Evolutionary conservation across 306 rosid species (phyloP).

Genomic region (Prunus padus): DNA sequence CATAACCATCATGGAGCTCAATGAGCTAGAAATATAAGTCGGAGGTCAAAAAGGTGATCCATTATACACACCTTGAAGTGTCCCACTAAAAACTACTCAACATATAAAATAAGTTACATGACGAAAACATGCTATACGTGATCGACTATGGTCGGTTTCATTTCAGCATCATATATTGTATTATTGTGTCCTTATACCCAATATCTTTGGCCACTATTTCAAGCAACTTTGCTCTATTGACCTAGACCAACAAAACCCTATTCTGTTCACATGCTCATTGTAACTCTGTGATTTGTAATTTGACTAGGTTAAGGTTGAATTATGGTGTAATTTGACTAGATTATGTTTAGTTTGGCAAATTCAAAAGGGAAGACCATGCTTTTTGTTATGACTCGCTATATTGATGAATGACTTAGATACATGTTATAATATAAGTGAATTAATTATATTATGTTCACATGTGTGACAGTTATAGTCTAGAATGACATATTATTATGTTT

Average conservation of each 20-base stretch:
- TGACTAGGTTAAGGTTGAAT: no score
- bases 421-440: no score
- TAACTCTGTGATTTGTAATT: no score
- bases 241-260: background rate
- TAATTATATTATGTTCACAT: no score
- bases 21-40: background rate
- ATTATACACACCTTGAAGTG: background rate
- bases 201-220: background rate
- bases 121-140: conserved; percentile 1
- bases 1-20: background rate
- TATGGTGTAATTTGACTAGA: background rate
- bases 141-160: conserved; percentile 2
- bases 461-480: no score
- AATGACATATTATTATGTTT: no score
- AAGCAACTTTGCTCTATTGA: background rate
- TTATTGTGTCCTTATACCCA: background rate
- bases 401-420: no score
- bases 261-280: background rate
- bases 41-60: conserved; percentile 11
- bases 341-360: no score
- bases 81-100: background rate
- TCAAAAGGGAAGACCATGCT: no score
- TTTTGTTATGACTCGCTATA: no score
- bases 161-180: background rate
- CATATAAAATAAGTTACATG: conserved; percentile 10